These are phyloP conservation scores for Camillea tinctor DNA, from an alignment of 2,329 filamentous ascomycete genomes.

Conservation along the genomic window DNA sequence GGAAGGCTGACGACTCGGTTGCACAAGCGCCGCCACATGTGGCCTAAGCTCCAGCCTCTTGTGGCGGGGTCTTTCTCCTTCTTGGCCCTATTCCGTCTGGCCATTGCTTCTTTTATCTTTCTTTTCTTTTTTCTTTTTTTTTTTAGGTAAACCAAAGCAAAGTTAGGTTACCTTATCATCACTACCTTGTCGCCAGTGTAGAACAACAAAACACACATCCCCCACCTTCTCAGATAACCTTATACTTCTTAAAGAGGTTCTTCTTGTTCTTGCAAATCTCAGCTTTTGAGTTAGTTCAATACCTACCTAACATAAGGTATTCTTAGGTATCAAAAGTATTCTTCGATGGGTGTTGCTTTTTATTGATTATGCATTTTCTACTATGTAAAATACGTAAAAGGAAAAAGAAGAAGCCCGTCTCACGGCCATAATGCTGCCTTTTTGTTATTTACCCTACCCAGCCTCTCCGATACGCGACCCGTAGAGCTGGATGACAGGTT, in stretches of 20 bases:
- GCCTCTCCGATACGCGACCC: not conserved
- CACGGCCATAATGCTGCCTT: not conserved
- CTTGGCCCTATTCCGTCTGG: not conserved
- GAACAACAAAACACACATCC: too few species aligned
- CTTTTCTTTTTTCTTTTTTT: not conserved
- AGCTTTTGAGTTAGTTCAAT: too few species aligned
- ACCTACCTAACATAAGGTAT: too few species aligned
- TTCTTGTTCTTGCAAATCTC: too few species aligned
- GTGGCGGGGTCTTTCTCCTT: conserved; percentile 16
- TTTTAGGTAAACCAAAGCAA: too few species aligned
- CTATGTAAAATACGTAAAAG: not conserved
- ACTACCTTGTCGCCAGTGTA: too few species aligned
- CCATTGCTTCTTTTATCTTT: not conserved
- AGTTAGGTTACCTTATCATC: too few species aligned
- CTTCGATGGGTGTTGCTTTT: too few species aligned
- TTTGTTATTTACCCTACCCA: not conserved
- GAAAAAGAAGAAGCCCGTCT: not conserved
- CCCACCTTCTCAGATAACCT: too few species aligned
- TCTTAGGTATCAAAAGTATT: too few species aligned
- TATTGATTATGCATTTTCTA: too few species aligned
- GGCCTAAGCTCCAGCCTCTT: conserved; percentile 15
- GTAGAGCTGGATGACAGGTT: not conserved
- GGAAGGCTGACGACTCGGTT: conserved; percentile 38
- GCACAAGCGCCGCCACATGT: conserved; percentile 12
- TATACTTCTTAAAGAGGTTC: too few species aligned